Percentiles rank a stretch among this genome's conserved stretches.
Evolutionary conservation across 2,329 filamentous ascomycete genomes (phyloP).

Genomic region (Exserohilum turcica): DNA sequence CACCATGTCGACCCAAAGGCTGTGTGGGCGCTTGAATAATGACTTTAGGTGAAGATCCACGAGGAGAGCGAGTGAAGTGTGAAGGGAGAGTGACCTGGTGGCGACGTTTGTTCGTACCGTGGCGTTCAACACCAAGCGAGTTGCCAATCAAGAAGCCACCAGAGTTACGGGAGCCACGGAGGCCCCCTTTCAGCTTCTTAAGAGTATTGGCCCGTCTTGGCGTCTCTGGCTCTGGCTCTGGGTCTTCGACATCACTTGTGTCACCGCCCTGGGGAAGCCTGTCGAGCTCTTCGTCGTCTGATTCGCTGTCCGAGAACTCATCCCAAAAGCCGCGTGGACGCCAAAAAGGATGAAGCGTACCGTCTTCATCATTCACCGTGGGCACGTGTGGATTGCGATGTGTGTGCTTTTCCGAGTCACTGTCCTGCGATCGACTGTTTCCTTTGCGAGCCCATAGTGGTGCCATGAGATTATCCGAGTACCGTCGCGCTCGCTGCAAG

Average conservation of each 20-base stretch:
- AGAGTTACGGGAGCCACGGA: slow-evolving; percentile 48
- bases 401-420: slow-evolving; percentile 26
- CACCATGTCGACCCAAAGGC: slow-evolving; percentile 20
- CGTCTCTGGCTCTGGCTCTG: slow-evolving; percentile 20
- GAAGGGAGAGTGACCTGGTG: slow-evolving; percentile 36
- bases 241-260: slow-evolving; percentile 48
- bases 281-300: slow-evolving; percentile 43
- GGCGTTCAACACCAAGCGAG: slow-evolving; percentile 60
- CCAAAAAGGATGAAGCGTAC: slow-evolving; percentile 65
- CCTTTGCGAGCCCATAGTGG: slow-evolving; percentile 46
- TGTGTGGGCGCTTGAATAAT: slow-evolving; percentile 35
- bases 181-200: slow-evolving; percentile 43
- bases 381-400: slow-evolving; percentile 32
- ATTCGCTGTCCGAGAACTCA: slow-evolving; percentile 53
- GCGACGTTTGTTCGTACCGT: slow-evolving; percentile 40
- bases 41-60: slow-evolving; percentile 28
- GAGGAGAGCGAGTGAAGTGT: slow-evolving; percentile 20
- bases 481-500: slow-evolving; percentile 52
- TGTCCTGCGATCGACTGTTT: slow-evolving; percentile 32
- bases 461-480: slow-evolving; percentile 52
- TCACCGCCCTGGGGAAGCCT: slow-evolving; percentile 53
- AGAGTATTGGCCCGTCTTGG: slow-evolving; percentile 29
- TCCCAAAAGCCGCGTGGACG: slow-evolving; percentile 68
- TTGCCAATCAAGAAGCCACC: slow-evolving; percentile 60
- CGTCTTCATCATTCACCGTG: slow-evolving; percentile 48